Evolutionary conservation across 768 basidiomycete species (phyloP), one percentile per base, ranked within the genome.

Genomic region (Leccinum broughii): DNA sequence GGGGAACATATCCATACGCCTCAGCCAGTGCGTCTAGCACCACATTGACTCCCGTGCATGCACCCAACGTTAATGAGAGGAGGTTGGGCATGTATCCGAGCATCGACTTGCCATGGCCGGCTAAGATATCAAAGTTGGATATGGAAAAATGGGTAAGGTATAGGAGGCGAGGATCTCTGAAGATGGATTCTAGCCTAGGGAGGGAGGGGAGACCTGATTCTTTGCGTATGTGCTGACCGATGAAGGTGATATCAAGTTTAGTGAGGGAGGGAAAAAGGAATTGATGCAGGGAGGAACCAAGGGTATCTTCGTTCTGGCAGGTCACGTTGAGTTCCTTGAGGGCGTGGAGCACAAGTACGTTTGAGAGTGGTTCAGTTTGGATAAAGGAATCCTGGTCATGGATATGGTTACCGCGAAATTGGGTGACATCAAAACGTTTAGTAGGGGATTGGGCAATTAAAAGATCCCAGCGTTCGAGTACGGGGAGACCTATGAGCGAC

Each of bases 161-260:
- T 3, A 76, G 78, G 30, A 85, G 77, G 54, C 83, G 83, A 6
- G 84, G 83, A 69, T 86, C 83, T 56, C 80, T 80, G 67, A 85
- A 83, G 58, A 86, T 74, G 39, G 73, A 77, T 68, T 84, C 82
- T 30, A 83, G 75, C 32, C 79, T 77, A 41, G 81, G 81, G 56
- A 85, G 71, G 6, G 64, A 55, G 14, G 80, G 78, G 14, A 65
- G 17, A 24, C 56, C 60, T 46, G 66, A 54, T 44, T 64, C 66
- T 61, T 64, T 68, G 51, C 64, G 67, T 34, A 56, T 53, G 26
- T 66, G 66, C 20, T 67, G 69, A 56, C 75, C 77, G 51, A 76
- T 63, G 55, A 79, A 78, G 41, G 77, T 70, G 55, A 85, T 67
- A 56, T 80, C 80, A 55, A 83, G 72, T 53, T 75, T 78, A 64